Percentiles rank a stretch among this genome's conserved stretches.
Conservation (phyloP, 2,329 filamentous ascomycete species). For the Sporothrix pseudoabietina region DNA sequence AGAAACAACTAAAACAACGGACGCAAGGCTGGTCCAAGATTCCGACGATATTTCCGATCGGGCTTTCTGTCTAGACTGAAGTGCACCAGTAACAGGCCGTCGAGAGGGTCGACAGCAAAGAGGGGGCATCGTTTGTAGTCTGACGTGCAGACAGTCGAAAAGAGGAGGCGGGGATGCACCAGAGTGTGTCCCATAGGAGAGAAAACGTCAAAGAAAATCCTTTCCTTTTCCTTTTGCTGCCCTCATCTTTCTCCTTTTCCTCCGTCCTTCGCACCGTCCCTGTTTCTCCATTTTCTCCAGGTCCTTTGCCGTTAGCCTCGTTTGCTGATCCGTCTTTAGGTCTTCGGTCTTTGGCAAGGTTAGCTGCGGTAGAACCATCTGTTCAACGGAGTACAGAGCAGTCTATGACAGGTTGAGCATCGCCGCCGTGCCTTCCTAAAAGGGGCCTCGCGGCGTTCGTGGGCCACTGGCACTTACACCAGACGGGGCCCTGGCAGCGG, state of each 20-base stretch:
- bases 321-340: background rate
- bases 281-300: slow-evolving; percentile 7
- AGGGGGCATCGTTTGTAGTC: background rate
- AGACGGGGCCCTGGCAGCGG: background rate
- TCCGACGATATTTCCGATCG: slow-evolving; percentile 22
- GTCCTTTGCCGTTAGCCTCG: background rate
- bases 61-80: background rate
- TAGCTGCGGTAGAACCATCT: background rate
- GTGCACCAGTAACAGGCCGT: background rate
- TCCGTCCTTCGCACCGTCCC: background rate
- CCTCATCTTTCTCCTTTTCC: background rate
- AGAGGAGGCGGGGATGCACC: background rate
- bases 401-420: background rate
- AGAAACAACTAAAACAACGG: background rate
- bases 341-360: background rate
- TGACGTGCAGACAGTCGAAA: background rate
- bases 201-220: background rate
- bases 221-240: background rate
- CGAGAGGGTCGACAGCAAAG: background rate
- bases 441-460: background rate
- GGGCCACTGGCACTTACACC: slow-evolving; percentile 2
- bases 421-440: slow-evolving; percentile 11
- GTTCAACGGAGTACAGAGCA: background rate
- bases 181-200: background rate
- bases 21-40: background rate